Evolutionary conservation across 768 basidiomycete genomes (phyloP).

Genomic region (Coprinopsis strossmayeri): DNA sequence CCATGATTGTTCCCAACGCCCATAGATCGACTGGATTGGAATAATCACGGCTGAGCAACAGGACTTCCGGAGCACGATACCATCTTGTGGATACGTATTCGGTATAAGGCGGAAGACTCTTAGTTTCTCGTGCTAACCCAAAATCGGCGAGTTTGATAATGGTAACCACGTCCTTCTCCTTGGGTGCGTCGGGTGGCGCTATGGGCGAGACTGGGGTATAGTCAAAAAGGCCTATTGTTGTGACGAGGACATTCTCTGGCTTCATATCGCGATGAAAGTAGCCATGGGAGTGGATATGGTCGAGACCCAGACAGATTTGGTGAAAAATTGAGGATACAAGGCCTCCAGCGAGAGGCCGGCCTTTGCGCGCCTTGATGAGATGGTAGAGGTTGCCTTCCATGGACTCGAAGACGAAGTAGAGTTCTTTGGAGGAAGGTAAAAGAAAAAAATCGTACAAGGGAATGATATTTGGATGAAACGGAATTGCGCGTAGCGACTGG

Average conservation of each 20-base stretch:
- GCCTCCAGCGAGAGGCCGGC: conserved; percentile 92
- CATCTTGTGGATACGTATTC: conserved; percentile 99
- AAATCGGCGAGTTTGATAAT: conserved; percentile 99
- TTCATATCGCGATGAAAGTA: conserved; percentile 99
- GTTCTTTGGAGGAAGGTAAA: conserved; percentile 89
- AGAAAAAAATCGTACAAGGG: conserved; percentile 99
- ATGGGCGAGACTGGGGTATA: conserved; percentile 77
- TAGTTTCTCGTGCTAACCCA: conserved; percentile 88
- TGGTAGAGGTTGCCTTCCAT: conserved; percentile 99
- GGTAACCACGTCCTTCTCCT: conserved; percentile 91
- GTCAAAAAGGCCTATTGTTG: conserved; percentile 91
- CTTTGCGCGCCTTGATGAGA: conserved; percentile 95
- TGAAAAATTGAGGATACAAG: conserved; percentile 92
- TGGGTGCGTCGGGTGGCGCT: conserved; percentile 53
- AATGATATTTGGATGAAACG: conserved; percentile 95
- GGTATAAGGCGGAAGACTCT: conserved; percentile 88
- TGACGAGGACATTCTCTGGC: conserved; percentile 97
- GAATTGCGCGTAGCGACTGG: conserved; percentile 90
- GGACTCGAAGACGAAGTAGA: conserved; percentile 99
- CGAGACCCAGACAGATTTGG: conserved; percentile 84
- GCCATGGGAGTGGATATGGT: conserved; percentile 87
- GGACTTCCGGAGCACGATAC: conserved; percentile 98
- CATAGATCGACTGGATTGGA: conserved; percentile 99
- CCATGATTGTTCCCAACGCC: conserved; percentile 98
- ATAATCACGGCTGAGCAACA: conserved; percentile 87